Evolutionary conservation across 495 filamentous ascomycete species (phyloP), one percentile per base, ranked within the genome.

Genomic region (Ramalina intermedia): DNA sequence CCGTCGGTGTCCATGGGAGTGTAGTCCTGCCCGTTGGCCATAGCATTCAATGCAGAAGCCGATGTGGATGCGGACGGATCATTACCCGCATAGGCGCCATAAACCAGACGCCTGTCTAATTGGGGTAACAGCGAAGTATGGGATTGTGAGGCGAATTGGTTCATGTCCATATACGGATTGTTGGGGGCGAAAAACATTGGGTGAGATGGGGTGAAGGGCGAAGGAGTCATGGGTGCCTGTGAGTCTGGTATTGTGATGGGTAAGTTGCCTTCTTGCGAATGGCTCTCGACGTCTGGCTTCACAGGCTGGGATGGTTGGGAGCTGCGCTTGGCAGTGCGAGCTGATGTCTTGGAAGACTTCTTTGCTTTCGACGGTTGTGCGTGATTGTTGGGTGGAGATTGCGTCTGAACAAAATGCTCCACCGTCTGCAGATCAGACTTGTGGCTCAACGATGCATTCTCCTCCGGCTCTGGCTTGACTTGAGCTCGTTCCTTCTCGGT

Each of bases 391-490:
- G 44, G 26, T 1, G 85, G 80, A 0, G 85, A 84, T 18, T 91
- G 71, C 50, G 79, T 85, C 46, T 85, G 80, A 62, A 98, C 95
- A 65, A 94, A 95, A 55, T 96, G 87, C 56, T 96, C 91, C 24
- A 95, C 87, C 26, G 85, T 95, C 57, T 91, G 87, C 12, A 94
- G 72, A 61, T 94, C 85, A 27, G 85, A 78, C 58, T 87, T 85
- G 53, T 94, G 84, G 46, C 86, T 82, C 53, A 94, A 72, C 0
- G 87, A 82, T 0, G 82, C 84, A 53, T 93, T 87, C 27, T 85
- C 81, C 24, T 81, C 81, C 7, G 76, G 81, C 52, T 87, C 81
- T 56, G 81, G 81, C 61, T 77, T 78, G 61, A 75, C 50, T 49
- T 75, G 73, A 1, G 69, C 66, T 36, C 79, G 80, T 0, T 86